Conservation (phyloP, 225 moss, liverwort and hornwort species). For the Pseudisothecium myosuroides region DNA sequence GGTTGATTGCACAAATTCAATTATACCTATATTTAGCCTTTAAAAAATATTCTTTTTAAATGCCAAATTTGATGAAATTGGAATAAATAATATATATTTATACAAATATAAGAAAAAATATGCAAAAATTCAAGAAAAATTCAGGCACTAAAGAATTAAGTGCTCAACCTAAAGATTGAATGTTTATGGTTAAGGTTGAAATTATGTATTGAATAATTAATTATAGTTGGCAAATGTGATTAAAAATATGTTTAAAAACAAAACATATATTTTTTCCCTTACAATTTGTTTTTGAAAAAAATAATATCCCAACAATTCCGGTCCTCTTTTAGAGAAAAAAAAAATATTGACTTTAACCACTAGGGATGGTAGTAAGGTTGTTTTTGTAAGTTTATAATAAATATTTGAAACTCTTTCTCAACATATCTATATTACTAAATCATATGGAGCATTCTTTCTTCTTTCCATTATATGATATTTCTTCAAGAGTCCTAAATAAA, state of each 20-base stretch:
- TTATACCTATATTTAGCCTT: too few relatives aligned
- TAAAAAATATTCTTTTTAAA: neutral
- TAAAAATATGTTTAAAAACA: neutral
- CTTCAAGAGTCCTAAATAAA: neutral
- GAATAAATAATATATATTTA: neutral
- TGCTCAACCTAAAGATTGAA: neutral
- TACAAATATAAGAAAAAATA: neutral
- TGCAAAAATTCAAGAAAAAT: neutral
- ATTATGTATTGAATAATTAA: neutral
- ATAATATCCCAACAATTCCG: neutral
- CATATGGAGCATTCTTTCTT: neutral
- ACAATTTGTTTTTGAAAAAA: neutral
- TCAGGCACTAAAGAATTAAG: accelerated
- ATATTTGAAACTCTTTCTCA: neutral
- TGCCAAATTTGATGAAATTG: neutral
- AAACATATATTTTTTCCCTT: neutral
- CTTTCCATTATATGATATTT: neutral
- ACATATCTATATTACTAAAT: neutral
- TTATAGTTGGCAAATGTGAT: neutral
- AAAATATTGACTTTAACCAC: neutral
- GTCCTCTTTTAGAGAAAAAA: neutral
- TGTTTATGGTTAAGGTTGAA: too few relatives aligned
- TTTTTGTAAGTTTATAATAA: neutral
- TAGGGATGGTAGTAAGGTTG: neutral
- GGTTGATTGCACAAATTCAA: too few relatives aligned